Evolutionary conservation across 139 green algal species (phyloP).

Genomic region (Volvox africanus): DNA sequence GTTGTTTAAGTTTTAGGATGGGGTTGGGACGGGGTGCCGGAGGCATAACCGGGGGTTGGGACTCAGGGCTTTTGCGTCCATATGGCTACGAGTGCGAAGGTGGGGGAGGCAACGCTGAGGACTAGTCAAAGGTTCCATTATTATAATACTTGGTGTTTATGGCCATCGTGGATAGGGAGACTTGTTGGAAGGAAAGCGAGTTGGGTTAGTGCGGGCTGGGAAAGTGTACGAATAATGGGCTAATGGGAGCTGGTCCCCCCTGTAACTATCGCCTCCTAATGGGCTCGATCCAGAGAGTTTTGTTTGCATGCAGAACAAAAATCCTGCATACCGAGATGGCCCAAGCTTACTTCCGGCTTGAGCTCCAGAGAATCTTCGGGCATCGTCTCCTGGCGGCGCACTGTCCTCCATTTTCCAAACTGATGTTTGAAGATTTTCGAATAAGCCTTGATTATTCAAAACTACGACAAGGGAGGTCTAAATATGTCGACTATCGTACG

Average conservation of each 20-base stretch:
- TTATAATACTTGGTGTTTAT: background rate
- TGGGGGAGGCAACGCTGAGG: background rate
- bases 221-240: background rate
- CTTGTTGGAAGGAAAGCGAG: background rate
- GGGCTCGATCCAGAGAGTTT: background rate
- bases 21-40: background rate
- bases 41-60: background rate
- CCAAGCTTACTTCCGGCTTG: conserved; percentile 19
- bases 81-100: too few relatives aligned
- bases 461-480: too few relatives aligned
- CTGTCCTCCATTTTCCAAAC: background rate
- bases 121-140: background rate
- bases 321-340: background rate
- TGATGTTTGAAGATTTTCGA: too few relatives aligned
- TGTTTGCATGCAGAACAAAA: background rate
- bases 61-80: background rate
- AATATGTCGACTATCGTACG: too few relatives aligned
- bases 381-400: conserved; percentile 15
- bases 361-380: background rate
- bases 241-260: background rate
- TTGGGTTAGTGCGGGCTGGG: background rate
- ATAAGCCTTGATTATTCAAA: too few relatives aligned
- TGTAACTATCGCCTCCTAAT: too few relatives aligned
- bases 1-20: background rate
- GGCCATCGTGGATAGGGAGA: background rate